Evolutionary conservation across 176 grass and related monocot species (phyloP).

Genomic region (Typha latifolia): DNA sequence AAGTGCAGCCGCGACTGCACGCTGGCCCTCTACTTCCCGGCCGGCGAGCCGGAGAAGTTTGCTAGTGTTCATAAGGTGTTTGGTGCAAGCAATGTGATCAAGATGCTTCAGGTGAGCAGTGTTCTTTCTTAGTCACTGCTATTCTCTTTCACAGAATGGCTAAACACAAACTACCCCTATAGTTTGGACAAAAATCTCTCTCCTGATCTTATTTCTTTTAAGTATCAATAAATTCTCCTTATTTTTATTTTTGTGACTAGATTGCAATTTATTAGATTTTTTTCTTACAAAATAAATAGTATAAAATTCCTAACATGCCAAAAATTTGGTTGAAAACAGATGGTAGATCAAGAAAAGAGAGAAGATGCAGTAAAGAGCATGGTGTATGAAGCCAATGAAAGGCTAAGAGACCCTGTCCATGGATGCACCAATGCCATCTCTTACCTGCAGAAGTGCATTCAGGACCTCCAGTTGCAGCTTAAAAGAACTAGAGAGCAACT

Average conservation of each 20-base stretch:
- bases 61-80: constrained; percentile 36
- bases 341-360: constrained; percentile 16
- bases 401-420: constrained; percentile 30
- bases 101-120: constrained; percentile 33
- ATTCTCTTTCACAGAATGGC: neutral
- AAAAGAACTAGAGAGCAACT: constrained; percentile 20
- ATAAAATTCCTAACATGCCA: neutral
- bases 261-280: too few relatives aligned
- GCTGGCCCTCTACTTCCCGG: constrained; percentile 31
- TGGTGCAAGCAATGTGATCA: constrained; percentile 38
- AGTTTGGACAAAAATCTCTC: too few relatives aligned
- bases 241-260: too few relatives aligned
- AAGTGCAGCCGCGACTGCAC: constrained; percentile 28
- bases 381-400: constrained; percentile 34
- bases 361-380: constrained; percentile 36
- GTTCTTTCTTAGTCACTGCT: neutral
- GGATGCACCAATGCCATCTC: constrained; percentile 20
- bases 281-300: too few relatives aligned
- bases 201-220: too few relatives aligned
- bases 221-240: too few relatives aligned
- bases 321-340: constrained; percentile 4
- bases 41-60: constrained; percentile 33
- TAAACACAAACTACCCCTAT: too few relatives aligned
- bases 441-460: constrained; percentile 25
- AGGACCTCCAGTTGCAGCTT: constrained; percentile 25